Percentiles rank a stretch among this genome's conserved stretches.
Evolutionary conservation across 2,329 filamentous ascomycete species (phyloP).

Genomic region (Fusarium verrucosum): DNA sequence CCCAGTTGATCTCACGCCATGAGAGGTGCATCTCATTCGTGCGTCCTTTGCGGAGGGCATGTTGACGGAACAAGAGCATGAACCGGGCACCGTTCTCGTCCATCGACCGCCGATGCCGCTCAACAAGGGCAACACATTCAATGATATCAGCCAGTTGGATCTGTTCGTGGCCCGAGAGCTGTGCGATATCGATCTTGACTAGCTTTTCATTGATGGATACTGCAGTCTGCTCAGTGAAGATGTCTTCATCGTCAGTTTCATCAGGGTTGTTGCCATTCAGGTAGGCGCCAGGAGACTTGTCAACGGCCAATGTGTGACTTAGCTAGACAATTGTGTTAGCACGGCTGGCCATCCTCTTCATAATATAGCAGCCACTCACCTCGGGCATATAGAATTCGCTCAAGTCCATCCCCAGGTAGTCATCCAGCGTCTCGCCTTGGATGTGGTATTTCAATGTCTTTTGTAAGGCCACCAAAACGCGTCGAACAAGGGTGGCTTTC

Average conservation of each 20-base stretch:
- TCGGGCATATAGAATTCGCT: conserved; percentile 63
- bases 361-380: conserved; percentile 29
- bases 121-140: conserved; percentile 84
- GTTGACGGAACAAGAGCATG: conserved; percentile 86
- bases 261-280: conserved; percentile 48
- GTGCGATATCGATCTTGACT: conserved; percentile 76
- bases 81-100: conserved; percentile 91
- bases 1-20: conserved; percentile 86
- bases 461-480: conserved; percentile 76
- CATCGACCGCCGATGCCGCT: conserved; percentile 86
- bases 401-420: conserved; percentile 74
- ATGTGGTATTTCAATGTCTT: conserved; percentile 83
- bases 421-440: conserved; percentile 82
- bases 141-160: conserved; percentile 85
- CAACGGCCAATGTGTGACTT: conserved; percentile 29
- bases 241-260: conserved; percentile 65
- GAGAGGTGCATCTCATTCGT: conserved; percentile 72
- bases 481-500: conserved; percentile 75
- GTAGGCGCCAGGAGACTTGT: conserved; percentile 50
- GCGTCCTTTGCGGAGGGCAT: conserved; percentile 74
- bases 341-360: neutral
- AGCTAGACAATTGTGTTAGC: conserved; percentile 28
- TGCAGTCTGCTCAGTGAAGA: conserved; percentile 77
- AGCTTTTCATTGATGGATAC: conserved; percentile 77
- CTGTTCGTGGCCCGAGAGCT: conserved; percentile 85